phyloP scores from a whole-genome alignment of 1,139 yeast species.

The Torulaspora globosa region DNA sequence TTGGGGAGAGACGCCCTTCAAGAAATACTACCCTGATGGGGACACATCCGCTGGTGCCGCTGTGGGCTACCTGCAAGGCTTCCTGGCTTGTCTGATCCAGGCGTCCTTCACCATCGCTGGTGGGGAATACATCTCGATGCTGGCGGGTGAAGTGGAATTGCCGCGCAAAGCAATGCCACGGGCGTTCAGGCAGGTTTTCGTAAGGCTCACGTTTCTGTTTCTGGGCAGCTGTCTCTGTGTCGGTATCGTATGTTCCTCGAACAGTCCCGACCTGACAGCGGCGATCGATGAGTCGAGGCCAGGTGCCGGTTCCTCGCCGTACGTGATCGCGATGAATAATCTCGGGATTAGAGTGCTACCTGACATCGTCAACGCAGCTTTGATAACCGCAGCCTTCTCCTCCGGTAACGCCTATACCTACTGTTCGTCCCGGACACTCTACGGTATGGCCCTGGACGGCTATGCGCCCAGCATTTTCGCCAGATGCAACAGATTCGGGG shows the following conservation, averaged over 20 bases:
- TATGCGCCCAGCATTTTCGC: constrained; percentile 60
- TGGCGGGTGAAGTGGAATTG: constrained; percentile 74
- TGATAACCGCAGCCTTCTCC: constrained; percentile 61
- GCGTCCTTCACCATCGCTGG: constrained; percentile 75
- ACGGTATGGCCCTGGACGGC: constrained; percentile 56
- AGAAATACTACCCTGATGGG: constrained; percentile 54
- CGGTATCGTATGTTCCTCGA: constrained; percentile 54
- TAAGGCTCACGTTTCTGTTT: constrained; percentile 66
- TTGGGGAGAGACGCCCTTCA: constrained; percentile 57
- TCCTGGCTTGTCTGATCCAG: constrained; percentile 55
- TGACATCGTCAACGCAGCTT: constrained; percentile 56
- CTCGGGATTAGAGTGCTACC: constrained; percentile 54
- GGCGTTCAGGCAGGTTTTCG: constrained; percentile 75
- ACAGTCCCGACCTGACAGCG: constrained; percentile 44
- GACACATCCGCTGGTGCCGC: constrained; percentile 28
- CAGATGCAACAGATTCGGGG: constrained; percentile 50
- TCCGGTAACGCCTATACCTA: constrained; percentile 72
- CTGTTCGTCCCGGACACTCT: constrained; percentile 55
- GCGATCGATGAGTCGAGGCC: constrained; percentile 47
- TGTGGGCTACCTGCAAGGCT: constrained; percentile 68
- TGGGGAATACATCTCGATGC: constrained; percentile 79
- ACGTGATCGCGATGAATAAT: constrained; percentile 58
- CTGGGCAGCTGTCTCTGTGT: constrained; percentile 58
- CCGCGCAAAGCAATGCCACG: constrained; percentile 75
- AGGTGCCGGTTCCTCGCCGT: constrained; percentile 62